Conservation (phyloP, 2,329 filamentous ascomycete genomes). For the Pseudogymnoascus sp. region DNA sequence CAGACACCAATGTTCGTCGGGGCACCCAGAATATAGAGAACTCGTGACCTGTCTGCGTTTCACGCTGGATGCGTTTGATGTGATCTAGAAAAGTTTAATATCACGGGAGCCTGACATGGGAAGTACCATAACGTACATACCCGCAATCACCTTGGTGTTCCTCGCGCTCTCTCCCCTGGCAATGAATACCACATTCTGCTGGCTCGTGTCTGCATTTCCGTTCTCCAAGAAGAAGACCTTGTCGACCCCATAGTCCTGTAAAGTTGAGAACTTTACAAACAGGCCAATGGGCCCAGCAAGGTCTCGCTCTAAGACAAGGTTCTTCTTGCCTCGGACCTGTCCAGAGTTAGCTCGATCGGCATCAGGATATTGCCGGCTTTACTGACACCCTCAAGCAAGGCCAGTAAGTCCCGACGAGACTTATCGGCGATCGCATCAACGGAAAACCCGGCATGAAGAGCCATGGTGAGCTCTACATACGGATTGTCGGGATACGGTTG, state of each 20-base stretch:
- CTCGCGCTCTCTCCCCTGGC: constrained; percentile 81
- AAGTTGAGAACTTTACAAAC: constrained; percentile 88
- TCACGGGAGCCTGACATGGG: background rate
- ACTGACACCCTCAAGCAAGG: constrained; percentile 91
- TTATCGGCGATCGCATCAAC: constrained; percentile 69
- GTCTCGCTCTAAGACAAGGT: constrained; percentile 84
- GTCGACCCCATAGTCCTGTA: constrained; percentile 96
- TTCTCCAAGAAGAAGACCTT: constrained; percentile 97
- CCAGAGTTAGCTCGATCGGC: constrained; percentile 18
- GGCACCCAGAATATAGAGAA: constrained; percentile 97
- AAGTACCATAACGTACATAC: constrained; percentile 42
- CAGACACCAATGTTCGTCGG: constrained; percentile 80
- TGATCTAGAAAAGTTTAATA: constrained; percentile 59
- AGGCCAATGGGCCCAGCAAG: constrained; percentile 83
- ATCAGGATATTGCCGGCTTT: constrained; percentile 16
- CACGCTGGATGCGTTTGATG: constrained; percentile 80
- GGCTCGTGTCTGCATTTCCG: constrained; percentile 85
- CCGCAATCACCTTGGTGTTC: constrained; percentile 77
- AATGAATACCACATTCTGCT: constrained; percentile 91
- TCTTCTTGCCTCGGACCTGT: constrained; percentile 97
- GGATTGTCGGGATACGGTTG: background rate
- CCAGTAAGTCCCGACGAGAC: constrained; percentile 80
- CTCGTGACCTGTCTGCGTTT: constrained; percentile 85
- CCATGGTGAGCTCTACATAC: constrained; percentile 52
- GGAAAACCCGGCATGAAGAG: constrained; percentile 62